Conservation (phyloP, 2,329 filamentous ascomycete species). For the Aspergillus persii region DNA sequence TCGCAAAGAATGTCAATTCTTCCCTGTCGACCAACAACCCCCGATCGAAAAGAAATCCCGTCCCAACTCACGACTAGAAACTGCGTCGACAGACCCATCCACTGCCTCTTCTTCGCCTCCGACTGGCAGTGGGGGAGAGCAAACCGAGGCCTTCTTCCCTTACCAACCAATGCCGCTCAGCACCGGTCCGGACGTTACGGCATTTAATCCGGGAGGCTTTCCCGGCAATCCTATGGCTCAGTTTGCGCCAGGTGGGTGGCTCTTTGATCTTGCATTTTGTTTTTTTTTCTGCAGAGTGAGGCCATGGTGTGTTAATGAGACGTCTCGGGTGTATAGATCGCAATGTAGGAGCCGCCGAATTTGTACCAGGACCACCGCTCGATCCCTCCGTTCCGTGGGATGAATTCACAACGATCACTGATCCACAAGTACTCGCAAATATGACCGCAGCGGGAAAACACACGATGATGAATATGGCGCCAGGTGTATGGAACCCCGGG, state of each 20-base stretch:
- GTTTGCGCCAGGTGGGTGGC: slow-evolving; percentile 36
- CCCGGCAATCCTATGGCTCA: slow-evolving; percentile 31
- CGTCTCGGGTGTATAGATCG: slow-evolving; percentile 23
- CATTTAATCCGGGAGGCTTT: slow-evolving; percentile 32
- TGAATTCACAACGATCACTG: slow-evolving; percentile 36
- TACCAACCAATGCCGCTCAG: slow-evolving; percentile 37
- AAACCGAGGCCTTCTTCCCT: slow-evolving; percentile 36
- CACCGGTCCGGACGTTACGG: slow-evolving; percentile 33
- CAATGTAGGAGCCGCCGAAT: slow-evolving; percentile 27
- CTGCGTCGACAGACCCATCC: slow-evolving; percentile 45
- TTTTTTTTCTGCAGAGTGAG: background rate
- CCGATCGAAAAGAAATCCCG: slow-evolving; percentile 50
- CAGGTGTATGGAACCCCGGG: slow-evolving; percentile 31
- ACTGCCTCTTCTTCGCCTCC: slow-evolving; percentile 51
- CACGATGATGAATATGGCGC: slow-evolving; percentile 34
- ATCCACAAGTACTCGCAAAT: slow-evolving; percentile 34
- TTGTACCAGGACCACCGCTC: slow-evolving; percentile 30
- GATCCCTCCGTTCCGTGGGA: slow-evolving; percentile 39
- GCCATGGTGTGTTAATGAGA: slow-evolving; percentile 7
- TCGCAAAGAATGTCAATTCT: slow-evolving; percentile 93
- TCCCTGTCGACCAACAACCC: slow-evolving; percentile 76
- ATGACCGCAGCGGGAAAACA: slow-evolving; percentile 29
- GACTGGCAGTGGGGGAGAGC: slow-evolving; percentile 29
- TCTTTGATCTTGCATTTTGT: background rate
- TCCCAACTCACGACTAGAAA: slow-evolving; percentile 45